These are phyloP conservation scores for Magnaporthiopsis poae DNA, from an alignment of 2,329 filamentous ascomycete genomes.

Conservation along the genomic window DNA sequence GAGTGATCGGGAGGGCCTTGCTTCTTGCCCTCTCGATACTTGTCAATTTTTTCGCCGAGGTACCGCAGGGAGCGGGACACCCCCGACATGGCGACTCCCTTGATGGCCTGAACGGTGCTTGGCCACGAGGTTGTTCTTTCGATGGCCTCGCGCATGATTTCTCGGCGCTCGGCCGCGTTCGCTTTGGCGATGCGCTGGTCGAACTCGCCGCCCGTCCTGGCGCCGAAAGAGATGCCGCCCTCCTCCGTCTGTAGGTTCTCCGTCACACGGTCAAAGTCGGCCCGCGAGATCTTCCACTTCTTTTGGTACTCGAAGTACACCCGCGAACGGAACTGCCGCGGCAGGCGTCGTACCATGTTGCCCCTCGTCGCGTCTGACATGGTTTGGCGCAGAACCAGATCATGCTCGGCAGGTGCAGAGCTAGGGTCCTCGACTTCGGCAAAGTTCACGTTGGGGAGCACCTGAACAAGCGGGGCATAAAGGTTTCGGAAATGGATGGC, in stretches of 20 bases:
- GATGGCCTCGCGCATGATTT: constrained; percentile 66
- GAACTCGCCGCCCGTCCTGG: constrained; percentile 71
- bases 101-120: constrained; percentile 76
- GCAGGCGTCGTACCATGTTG: constrained; percentile 91
- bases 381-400: constrained; percentile 69
- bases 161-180: constrained; percentile 54
- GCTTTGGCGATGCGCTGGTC: constrained; percentile 73
- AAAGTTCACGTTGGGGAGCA: constrained; percentile 79
- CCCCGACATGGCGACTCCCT: constrained; percentile 73
- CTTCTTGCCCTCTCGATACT: constrained; percentile 41
- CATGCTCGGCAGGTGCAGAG: constrained; percentile 31
- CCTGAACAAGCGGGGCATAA: constrained; percentile 80
- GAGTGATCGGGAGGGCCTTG: not conserved
- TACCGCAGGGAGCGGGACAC: constrained; percentile 62
- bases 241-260: constrained; percentile 63
- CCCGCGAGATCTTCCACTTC: constrained; percentile 74
- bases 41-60: constrained; percentile 67
- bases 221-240: constrained; percentile 54
- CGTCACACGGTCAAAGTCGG: constrained; percentile 79
- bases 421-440: constrained; percentile 53
- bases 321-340: constrained; percentile 74
- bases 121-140: constrained; percentile 87
- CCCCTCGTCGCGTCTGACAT: constrained; percentile 85
- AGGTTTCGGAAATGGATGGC: constrained; percentile 82
- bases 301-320: constrained; percentile 92